Conservation (phyloP, 1,284 basidiomycete species). For the Moesziomyces antarcticus region DNA sequence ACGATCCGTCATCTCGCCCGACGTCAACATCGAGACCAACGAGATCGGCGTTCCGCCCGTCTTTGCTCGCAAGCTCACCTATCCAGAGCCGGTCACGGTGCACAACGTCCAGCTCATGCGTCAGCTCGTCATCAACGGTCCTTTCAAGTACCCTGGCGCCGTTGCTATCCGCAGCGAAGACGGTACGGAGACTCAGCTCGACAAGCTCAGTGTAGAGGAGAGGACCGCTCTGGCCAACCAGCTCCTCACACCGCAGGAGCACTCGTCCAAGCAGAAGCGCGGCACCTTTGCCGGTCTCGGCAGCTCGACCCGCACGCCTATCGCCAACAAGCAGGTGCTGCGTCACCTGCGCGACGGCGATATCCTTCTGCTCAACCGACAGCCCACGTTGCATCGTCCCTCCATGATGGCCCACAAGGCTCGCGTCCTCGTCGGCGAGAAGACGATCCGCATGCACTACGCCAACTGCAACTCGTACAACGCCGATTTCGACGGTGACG, state of each 20-base stretch:
- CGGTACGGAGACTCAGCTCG: slow-evolving; percentile 70
- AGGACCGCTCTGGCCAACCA: slow-evolving; percentile 97
- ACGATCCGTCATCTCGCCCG: slow-evolving; percentile 98
- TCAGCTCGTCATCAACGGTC: slow-evolving; percentile 90
- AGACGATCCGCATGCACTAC: slow-evolving; percentile 99
- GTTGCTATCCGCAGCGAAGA: slow-evolving; percentile 95
- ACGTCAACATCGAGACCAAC: slow-evolving; percentile 99
- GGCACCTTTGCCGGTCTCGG: slow-evolving; percentile 66
- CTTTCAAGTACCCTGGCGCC: slow-evolving; percentile 90
- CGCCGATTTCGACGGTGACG: slow-evolving; percentile 99
- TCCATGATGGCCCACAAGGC: slow-evolving; percentile 99
- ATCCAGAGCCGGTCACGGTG: slow-evolving; percentile 94
- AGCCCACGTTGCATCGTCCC: slow-evolving; percentile 99
- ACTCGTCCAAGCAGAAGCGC: slow-evolving; percentile 68
- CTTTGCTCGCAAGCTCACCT: slow-evolving; percentile 96
- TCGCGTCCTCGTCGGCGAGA: slow-evolving; percentile 90
- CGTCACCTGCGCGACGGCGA: slow-evolving; percentile 95
- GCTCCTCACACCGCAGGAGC: slow-evolving; percentile 88
- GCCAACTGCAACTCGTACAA: slow-evolving; percentile 99
- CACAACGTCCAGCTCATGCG: slow-evolving; percentile 90
- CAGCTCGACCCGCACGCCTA: slow-evolving; percentile 66
- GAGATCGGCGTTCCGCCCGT: slow-evolving; percentile 98
- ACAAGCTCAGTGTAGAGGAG: slow-evolving; percentile 84
- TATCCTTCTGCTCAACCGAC: slow-evolving; percentile 94
- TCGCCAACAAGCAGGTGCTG: slow-evolving; percentile 95